phyloP scores from a whole-genome alignment of 305 asterid genomes.

The Fraxinus nigra region DNA sequence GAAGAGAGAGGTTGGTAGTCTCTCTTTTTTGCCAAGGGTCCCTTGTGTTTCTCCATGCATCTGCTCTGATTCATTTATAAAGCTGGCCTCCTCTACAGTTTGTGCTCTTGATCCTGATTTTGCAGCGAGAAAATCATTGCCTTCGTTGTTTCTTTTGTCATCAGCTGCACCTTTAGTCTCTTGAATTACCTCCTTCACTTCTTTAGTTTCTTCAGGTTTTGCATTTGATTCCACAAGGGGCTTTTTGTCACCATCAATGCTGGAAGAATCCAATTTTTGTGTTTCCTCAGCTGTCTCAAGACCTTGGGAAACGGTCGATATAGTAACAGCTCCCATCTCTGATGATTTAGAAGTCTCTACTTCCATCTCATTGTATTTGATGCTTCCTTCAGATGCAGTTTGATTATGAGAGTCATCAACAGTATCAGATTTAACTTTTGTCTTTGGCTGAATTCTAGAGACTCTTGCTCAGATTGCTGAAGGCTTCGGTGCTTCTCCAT shows the following conservation, averaged over 20 bases:
- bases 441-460: slow-evolving; percentile 20
- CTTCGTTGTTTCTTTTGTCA: slow-evolving; percentile 32
- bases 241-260: slow-evolving; percentile 10
- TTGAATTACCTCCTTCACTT: slow-evolving; percentile 41
- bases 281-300: slow-evolving; percentile 10
- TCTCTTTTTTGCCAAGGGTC: slow-evolving; percentile 23
- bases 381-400: slow-evolving; percentile 13
- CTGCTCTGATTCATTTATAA: slow-evolving; percentile 24
- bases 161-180: slow-evolving; percentile 20
- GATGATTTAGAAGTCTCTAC: slow-evolving; percentile 16
- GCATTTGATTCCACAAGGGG: slow-evolving; percentile 20
- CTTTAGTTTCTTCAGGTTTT: slow-evolving; percentile 36
- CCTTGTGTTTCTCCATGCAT: slow-evolving; percentile 25
- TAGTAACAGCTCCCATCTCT: neutral
- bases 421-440: slow-evolving; percentile 19
- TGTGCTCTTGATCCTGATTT: slow-evolving; percentile 16
- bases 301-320: neutral
- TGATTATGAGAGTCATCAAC: slow-evolving; percentile 7
- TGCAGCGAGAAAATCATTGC: slow-evolving; percentile 14
- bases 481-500: slow-evolving; percentile 29
- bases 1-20: slow-evolving; percentile 22
- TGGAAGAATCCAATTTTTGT: slow-evolving; percentile 21
- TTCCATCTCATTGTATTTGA: slow-evolving; percentile 12
- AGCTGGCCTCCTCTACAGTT: slow-evolving; percentile 23
- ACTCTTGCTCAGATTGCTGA: slow-evolving; percentile 25